phyloP scores from a whole-genome alignment of 2,329 filamentous ascomycete species.

The Graphiopsis chlorocephala region DNA sequence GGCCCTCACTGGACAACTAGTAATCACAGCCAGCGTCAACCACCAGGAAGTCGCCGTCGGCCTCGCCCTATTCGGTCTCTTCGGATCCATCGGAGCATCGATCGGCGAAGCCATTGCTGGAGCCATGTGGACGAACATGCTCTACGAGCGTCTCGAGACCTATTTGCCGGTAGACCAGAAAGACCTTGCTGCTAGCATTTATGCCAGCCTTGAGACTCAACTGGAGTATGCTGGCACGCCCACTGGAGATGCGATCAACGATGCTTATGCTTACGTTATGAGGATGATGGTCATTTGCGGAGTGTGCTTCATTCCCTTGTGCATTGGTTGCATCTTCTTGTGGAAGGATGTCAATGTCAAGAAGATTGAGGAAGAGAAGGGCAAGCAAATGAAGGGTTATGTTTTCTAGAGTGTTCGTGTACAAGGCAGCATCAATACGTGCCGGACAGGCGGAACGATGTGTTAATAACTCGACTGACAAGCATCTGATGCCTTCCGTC shows the following conservation, averaged over 20 bases:
- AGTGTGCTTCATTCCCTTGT: slow-evolving; percentile 19
- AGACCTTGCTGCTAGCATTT: slow-evolving; percentile 38
- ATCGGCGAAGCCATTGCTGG: slow-evolving; percentile 1
- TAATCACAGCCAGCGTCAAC: slow-evolving; percentile 34
- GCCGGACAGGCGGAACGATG: too few species aligned
- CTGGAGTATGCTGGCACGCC: slow-evolving; percentile 53
- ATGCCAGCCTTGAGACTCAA: slow-evolving; percentile 54
- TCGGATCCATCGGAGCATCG: slow-evolving; percentile 2
- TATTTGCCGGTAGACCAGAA: slow-evolving; percentile 16
- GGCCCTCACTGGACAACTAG: slow-evolving; percentile 34
- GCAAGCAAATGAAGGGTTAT: slow-evolving; percentile 16
- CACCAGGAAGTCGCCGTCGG: slow-evolving; percentile 24
- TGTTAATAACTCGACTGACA: background rate
- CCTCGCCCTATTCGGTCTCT: background rate
- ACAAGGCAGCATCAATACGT: background rate
- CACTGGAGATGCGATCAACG: slow-evolving; percentile 44
- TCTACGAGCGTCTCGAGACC: slow-evolving; percentile 21
- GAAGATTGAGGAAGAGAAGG: slow-evolving; percentile 16
- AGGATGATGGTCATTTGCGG: slow-evolving; percentile 38
- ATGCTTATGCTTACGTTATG: slow-evolving; percentile 37
- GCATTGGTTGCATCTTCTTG: slow-evolving; percentile 17
- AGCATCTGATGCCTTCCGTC: background rate
- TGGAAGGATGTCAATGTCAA: slow-evolving; percentile 26
- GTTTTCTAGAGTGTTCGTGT: background rate
- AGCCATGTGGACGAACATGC: slow-evolving; percentile 24